Conservation (phyloP, 129 eudicot genomes). For the Lactuca sativa region DNA sequence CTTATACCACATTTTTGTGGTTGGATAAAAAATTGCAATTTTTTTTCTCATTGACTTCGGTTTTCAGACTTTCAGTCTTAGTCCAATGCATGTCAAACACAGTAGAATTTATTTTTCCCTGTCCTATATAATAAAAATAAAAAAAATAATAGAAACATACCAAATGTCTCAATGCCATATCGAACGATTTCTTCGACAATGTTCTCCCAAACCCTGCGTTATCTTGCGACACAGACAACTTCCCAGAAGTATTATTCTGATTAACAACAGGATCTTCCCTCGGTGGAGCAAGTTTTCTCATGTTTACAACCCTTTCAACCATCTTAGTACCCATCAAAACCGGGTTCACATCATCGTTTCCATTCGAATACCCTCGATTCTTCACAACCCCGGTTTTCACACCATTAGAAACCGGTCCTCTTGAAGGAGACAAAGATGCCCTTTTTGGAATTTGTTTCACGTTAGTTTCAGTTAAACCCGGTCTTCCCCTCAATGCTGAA, state of each 20-base stretch:
- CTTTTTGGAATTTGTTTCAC: slow-evolving; percentile 45
- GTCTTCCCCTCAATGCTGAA: slow-evolving; percentile 58
- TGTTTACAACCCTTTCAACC: slow-evolving; percentile 94
- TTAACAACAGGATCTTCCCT: slow-evolving; percentile 42
- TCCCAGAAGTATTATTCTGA: slow-evolving; percentile 43
- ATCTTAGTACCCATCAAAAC: slow-evolving; percentile 86
- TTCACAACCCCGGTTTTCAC: slow-evolving; percentile 39
- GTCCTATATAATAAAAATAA: background rate
- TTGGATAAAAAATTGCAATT: too few species aligned
- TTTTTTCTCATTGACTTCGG: too few species aligned
- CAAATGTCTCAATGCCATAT: slow-evolving; percentile 97
- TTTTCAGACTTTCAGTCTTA: too few species aligned
- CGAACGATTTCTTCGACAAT: slow-evolving; percentile 75
- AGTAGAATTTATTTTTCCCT: too few species aligned
- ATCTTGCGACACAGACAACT: slow-evolving; percentile 55
- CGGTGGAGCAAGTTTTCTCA: slow-evolving; percentile 95
- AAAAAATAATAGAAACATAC: slow-evolving; percentile 33
- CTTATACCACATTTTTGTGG: too few species aligned
- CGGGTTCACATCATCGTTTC: slow-evolving; percentile 76
- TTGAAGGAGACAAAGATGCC: slow-evolving; percentile 58
- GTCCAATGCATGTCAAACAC: background rate
- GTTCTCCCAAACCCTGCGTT: slow-evolving; percentile 86
- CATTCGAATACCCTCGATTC: slow-evolving; percentile 43
- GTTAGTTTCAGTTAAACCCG: slow-evolving; percentile 33
- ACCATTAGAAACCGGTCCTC: slow-evolving; percentile 44